Evolutionary conservation across 2,329 filamentous ascomycete species (phyloP), one percentile per base, ranked within the genome.

Genomic region (Colletotrichum sp.): DNA sequence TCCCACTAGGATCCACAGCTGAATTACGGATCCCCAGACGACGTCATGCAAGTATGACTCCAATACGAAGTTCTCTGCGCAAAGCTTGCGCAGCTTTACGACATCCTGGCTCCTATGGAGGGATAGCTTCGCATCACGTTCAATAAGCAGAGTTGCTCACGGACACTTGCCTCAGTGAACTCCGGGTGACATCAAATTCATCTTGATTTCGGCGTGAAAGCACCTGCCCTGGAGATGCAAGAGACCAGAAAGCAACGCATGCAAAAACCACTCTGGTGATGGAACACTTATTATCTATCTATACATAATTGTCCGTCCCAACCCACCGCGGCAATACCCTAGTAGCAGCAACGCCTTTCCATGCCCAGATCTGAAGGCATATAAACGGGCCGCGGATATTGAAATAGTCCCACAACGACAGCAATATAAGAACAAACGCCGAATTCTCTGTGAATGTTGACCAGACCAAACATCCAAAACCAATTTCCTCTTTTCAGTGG

Each of bases 21-120:
- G 24, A 68, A 52, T 59, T 43, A 75, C 59, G 73, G 73, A 73
- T 48, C 70, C 73, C 73, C 57, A 73, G 70, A 75, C 64, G 73
- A 75, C 73, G 73, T 75, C 73, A 75, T 75, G 73, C 70, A 75
- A 68, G 43, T 69, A 68, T 72, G 69, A 72, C 64, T 72, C 26
- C 24, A 21, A 43, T 61, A 32, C 39, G n/a, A 64, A 64, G 60
- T 26, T 34, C 34, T 26, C 24, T 34, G n/a, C 43, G 10, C 26
- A 26, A 39, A 64, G 28, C 21, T 6, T 36, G 60, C 60, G 18
- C 24, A 61, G 28, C 16, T 30, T 18, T 28, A 24, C 28, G 24
- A 32, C 18, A 32, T 52, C n/a, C n/a, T 52, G 9, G 43, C 43
- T 21, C n/a, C 43, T n/a, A 21, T 21, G n/a, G n/a, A 52, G 43